phyloP scores from a whole-genome alignment of 139 green algal species.

The Chlamydomonas schloesseri region DNA sequence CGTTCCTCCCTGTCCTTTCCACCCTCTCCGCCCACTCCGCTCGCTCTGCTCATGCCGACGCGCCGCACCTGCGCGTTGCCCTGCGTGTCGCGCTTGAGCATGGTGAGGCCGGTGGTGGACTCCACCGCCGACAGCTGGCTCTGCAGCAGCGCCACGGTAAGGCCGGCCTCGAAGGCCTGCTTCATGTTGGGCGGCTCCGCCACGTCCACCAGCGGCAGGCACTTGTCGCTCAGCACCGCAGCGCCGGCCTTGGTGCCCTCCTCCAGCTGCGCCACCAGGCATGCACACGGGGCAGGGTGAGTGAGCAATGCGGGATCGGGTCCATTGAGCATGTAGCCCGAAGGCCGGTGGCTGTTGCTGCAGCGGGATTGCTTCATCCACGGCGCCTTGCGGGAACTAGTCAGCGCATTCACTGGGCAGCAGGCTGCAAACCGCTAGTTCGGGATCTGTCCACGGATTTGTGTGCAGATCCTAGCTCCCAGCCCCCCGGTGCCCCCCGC shows the following conservation, averaged over 20 bases:
- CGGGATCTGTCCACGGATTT: no score
- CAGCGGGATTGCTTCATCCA: no score
- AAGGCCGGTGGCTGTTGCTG: no score
- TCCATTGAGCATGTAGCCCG: no score
- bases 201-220: conserved; percentile 63
- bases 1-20: no score
- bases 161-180: conserved; percentile 61
- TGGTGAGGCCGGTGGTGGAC: conserved; percentile 51
- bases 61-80: conserved; percentile 37
- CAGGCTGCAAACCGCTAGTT: no score
- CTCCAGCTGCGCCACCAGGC: background rate
- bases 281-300: background rate
- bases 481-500: no score
- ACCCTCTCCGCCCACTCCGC: background rate
- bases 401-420: no score
- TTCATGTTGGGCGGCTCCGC: conserved; percentile 73
- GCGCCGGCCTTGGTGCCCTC: background rate
- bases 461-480: no score
- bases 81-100: conserved; percentile 51
- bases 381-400: no score
- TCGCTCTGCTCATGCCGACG: no score
- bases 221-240: conserved; percentile 52
- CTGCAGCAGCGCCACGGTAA: conserved; percentile 60
- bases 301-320: no score
- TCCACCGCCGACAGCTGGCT: conserved; percentile 60